Conservation (phyloP, 192 early-diverging fungal species). For the Coemansia reversa region DNA sequence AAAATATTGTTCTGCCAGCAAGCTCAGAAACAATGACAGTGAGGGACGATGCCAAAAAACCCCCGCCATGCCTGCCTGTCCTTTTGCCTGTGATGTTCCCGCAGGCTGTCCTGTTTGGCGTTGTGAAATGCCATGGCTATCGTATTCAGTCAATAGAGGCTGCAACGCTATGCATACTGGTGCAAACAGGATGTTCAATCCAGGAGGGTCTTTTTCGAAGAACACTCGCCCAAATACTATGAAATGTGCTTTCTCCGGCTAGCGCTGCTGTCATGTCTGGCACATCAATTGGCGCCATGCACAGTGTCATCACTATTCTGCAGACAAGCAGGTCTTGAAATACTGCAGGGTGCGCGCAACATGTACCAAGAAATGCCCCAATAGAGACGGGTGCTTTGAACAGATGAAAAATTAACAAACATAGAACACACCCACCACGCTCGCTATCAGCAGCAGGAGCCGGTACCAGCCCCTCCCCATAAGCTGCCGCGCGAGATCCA, state of each 20-base stretch:
- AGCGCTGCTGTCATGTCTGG: neutral
- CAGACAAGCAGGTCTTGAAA: neutral
- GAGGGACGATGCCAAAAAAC: too few species aligned
- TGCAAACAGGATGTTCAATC: neutral
- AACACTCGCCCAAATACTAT: neutral
- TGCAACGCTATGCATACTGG: neutral
- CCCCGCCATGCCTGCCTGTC: too few species aligned
- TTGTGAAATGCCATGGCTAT: neutral
- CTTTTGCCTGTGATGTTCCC: too few species aligned
- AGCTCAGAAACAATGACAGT: too few species aligned
- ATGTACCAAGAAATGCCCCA: neutral
- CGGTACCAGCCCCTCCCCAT: constrained; percentile 1
- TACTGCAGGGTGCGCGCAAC: neutral
- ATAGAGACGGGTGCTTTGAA: neutral
- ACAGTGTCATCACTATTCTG: neutral
- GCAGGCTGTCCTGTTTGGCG: too few species aligned
- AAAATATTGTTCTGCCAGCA: too few species aligned
- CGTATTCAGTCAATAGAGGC: neutral
- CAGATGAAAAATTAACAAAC: neutral
- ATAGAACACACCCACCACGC: constrained; percentile 1
- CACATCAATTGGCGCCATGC: neutral
- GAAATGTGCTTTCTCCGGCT: neutral
- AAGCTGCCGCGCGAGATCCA: constrained; percentile 23
- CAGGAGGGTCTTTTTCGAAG: neutral
- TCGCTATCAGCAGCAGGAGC: constrained; percentile 33